Evolutionary conservation across 1,139 yeast species (phyloP), one percentile per base, ranked within the genome.

Genomic region (Komagataea norvegica): DNA sequence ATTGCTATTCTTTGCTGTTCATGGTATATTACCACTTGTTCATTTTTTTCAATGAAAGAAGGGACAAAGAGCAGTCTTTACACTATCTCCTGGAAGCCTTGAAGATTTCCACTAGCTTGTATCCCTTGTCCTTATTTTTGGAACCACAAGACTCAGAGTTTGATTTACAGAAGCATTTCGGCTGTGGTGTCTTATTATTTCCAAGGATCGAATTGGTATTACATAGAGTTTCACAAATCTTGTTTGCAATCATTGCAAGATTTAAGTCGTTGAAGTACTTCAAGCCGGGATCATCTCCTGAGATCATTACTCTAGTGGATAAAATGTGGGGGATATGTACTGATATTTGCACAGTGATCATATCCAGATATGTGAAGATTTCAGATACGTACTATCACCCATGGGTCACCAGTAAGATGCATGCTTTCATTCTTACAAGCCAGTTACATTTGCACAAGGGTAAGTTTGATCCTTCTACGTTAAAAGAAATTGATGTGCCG

Each of bases 1-100:
- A 50, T 30, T 17, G 42, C 9, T 18, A 31, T 6, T 42, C 49
- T 1, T 39, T 52, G 15, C 20, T 47, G 5, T 40, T 37, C 28
- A 45, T 50, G 44, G 37, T 49, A 8, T 46, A 51, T 34, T 47
- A 49, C 31, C 53, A 52, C 30, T 33, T 52, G 15, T 51, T 43
- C 32, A 25, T 52, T 7, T 45, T 38, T 16, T 46, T 44, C 25
- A 49, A 44, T 34, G 42, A 35, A 14, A 36, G 26, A 11, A 29
- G 35, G 22, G 35, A 47, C 22, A 29, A n/a, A 2, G 40, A 29
- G 4, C 24, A 40, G 29, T 47, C 55, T 3, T 8, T 51, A 8
- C 14, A 33, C 20, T 48, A 46, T 37, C 19, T 44, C 8, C 3
- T 38, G 2, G 25, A 40, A n/a, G 15, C 45, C 13, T 16, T 47